These are phyloP conservation scores for Fusarium tanahbumbuense DNA, from an alignment of 2,329 filamentous ascomycete species.

Conservation along the genomic window DNA sequence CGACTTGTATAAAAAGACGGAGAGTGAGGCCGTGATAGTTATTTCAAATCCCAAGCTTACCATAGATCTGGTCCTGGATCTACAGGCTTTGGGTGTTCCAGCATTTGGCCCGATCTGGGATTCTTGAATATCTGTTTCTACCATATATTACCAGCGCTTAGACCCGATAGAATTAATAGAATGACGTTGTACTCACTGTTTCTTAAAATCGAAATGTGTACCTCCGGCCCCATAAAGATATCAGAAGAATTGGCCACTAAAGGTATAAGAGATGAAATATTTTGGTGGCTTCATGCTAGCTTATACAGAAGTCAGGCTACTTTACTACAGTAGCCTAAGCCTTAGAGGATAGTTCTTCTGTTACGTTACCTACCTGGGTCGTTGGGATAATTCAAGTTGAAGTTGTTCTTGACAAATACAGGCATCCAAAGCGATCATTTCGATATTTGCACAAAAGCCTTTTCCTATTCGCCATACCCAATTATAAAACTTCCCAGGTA, in stretches of 20 bases:
- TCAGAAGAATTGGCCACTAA: too few species aligned
- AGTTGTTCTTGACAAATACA: neutral
- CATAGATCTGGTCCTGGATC: conserved; percentile 69
- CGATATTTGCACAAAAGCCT: neutral
- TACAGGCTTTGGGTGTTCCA: conserved; percentile 71
- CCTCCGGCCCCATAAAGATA: too few species aligned
- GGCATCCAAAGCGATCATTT: neutral
- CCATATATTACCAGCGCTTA: neutral
- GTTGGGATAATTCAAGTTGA: neutral
- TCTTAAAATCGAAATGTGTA: neutral
- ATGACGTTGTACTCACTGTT: neutral
- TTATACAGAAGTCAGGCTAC: too few species aligned
- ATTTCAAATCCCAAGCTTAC: conserved; percentile 74
- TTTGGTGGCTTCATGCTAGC: too few species aligned
- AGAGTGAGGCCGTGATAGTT: conserved; percentile 75
- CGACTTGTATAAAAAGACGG: conserved; percentile 64
- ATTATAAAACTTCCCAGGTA: neutral
- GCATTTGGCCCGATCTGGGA: conserved; percentile 80
- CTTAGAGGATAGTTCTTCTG: too few species aligned
- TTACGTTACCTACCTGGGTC: too few species aligned
- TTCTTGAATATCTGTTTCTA: conserved; percentile 6
- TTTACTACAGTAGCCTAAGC: too few species aligned
- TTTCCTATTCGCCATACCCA: too few species aligned
- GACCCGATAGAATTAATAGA: neutral
- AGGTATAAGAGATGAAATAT: too few species aligned